A percentile compares a stretch with the other conserved stretches of the same genome.
phyloP scores from a whole-genome alignment of 2,329 filamentous ascomycete genomes.

The Scleromitrula shiraiana region DNA sequence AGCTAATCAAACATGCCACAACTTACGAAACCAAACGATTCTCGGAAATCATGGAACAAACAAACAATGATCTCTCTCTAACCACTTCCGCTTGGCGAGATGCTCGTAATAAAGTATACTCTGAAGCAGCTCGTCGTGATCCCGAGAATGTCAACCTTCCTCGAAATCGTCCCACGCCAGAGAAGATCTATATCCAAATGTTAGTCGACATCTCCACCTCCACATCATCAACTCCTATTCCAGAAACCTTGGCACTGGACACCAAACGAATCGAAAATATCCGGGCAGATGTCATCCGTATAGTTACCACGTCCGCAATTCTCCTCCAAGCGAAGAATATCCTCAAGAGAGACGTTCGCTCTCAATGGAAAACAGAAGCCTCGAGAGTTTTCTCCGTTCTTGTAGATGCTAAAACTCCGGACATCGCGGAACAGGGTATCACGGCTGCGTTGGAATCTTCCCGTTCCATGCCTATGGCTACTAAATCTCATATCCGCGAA shows the following conservation, averaged over 20 bases:
- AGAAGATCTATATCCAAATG: conserved; percentile 69
- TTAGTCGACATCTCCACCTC: conserved; percentile 69
- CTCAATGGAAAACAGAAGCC: conserved; percentile 69
- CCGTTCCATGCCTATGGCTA: conserved; percentile 56
- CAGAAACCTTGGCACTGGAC: conserved; percentile 69
- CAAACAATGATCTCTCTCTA: conserved; percentile 42
- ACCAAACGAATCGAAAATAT: conserved; percentile 51
- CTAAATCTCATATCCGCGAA: conserved; percentile 49
- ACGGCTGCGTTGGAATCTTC: conserved; percentile 56
- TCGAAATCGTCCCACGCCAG: conserved; percentile 53
- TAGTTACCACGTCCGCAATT: conserved; percentile 67
- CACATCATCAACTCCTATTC: conserved; percentile 49
- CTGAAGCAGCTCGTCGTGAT: conserved; percentile 60
- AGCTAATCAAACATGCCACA: conserved; percentile 61
- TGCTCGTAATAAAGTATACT: conserved; percentile 54
- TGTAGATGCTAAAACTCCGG: conserved; percentile 44
- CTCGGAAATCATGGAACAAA: conserved; percentile 53
- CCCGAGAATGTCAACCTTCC: conserved; percentile 58
- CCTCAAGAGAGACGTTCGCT: conserved; percentile 70
- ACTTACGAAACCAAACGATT: conserved; percentile 71
- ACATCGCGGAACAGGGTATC: conserved; percentile 46
- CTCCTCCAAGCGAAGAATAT: conserved; percentile 76
- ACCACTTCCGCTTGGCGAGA: conserved; percentile 61
- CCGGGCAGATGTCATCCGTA: conserved; percentile 50
- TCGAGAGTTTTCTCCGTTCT: conserved; percentile 62